Conservation (phyloP, 1,139 yeast genomes). For the Candida sanyaensis region DNA sequence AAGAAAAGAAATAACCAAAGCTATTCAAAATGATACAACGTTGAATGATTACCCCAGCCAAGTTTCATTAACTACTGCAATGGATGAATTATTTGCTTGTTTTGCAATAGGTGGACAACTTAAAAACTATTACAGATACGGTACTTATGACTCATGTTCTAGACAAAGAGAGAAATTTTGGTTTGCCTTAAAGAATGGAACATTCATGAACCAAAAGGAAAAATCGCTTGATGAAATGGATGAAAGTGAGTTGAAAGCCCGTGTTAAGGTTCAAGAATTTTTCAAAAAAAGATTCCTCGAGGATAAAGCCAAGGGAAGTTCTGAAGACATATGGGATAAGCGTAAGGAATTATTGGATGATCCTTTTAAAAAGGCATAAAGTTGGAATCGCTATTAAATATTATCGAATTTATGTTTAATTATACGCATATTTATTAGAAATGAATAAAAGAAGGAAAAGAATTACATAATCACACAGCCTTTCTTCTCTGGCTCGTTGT, state of each 20-base stretch:
- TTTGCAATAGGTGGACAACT: constrained; percentile 90
- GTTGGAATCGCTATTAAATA: neutral
- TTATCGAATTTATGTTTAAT: constrained; percentile 1
- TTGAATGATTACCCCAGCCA: constrained; percentile 39
- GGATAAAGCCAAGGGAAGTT: constrained; percentile 64
- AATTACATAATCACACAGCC: constrained; percentile 41
- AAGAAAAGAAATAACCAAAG: constrained; percentile 30
- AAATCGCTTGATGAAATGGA: constrained; percentile 39
- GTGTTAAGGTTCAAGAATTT: constrained; percentile 64
- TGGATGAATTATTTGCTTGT: constrained; percentile 83
- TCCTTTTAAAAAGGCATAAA: constrained; percentile 23
- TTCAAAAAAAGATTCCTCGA: constrained; percentile 64
- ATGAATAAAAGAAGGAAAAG: neutral
- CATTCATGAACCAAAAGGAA: constrained; percentile 23
- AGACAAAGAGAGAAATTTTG: constrained; percentile 73
- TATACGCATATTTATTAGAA: constrained; percentile 3
- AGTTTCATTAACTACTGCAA: constrained; percentile 61
- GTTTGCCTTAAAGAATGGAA: constrained; percentile 70
- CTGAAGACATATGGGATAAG: constrained; percentile 81
- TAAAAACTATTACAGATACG: constrained; percentile 79
- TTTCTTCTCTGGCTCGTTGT: constrained; percentile 46
- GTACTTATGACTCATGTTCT: constrained; percentile 70
- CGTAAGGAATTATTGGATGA: constrained; percentile 34
- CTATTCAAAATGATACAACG: constrained; percentile 27
- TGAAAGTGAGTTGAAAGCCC: constrained; percentile 48